A percentile compares a stretch with the other conserved stretches of the same genome.
phyloP scores from a whole-genome alignment of 495 filamentous ascomycete genomes.

The Mycothermus thermophilus region DNA sequence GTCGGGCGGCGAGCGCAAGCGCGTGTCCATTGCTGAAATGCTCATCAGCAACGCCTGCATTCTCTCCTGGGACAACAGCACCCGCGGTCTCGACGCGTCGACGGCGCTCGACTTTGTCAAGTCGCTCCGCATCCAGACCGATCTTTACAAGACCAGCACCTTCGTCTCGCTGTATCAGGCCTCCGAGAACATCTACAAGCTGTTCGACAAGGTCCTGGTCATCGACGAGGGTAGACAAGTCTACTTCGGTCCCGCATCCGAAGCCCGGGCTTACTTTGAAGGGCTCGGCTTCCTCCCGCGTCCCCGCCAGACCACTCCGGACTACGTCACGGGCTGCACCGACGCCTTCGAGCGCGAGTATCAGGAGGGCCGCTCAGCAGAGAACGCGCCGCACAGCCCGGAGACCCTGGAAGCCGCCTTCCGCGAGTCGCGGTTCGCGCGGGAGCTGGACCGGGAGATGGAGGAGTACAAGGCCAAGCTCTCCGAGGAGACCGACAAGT shows the following conservation, averaged over 20 bases:
- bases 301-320: conserved; percentile 71
- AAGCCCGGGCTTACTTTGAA: conserved; percentile 69
- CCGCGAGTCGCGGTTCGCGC: conserved; percentile 43
- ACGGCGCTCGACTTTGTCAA: conserved; percentile 65
- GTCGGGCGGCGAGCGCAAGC: conserved; percentile 75
- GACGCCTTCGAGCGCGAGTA: conserved; percentile 74
- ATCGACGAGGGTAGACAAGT: conserved; percentile 68
- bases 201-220: conserved; percentile 80
- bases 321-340: conserved; percentile 75
- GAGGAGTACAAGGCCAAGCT: conserved; percentile 45
- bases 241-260: conserved; percentile 58
- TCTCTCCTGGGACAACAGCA: conserved; percentile 72
- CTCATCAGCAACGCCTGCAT: conserved; percentile 62
- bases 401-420: conserved; percentile 54
- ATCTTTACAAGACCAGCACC: conserved; percentile 64
- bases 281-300: conserved; percentile 63
- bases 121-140: conserved; percentile 61
- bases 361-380: conserved; percentile 43
- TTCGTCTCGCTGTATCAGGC: conserved; percentile 78
- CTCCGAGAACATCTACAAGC: conserved; percentile 67
- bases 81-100: conserved; percentile 68
- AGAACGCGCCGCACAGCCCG: conserved; percentile 53
- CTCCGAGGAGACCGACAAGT: conserved; percentile 45
- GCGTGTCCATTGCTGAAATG: conserved; percentile 58
- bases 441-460: conserved; percentile 52